A percentile compares a stretch with the other conserved stretches of the same genome.
These are phyloP conservation scores for Bullera alba DNA, from an alignment of 768 basidiomycete species.

Conservation along the genomic window DNA sequence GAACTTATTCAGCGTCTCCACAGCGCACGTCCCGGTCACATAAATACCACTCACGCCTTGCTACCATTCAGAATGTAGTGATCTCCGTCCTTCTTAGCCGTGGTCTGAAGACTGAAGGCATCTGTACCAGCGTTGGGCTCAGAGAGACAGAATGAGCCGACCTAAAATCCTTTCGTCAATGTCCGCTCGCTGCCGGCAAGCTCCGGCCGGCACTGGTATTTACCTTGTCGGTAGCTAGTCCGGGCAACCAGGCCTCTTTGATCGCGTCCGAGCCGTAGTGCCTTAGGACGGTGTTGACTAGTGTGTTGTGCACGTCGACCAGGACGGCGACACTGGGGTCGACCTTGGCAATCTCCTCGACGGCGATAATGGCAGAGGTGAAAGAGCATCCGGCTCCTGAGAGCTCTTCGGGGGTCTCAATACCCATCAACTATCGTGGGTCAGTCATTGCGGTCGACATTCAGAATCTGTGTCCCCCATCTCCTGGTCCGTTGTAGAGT, in stretches of 20 bases:
- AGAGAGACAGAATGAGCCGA: slow-evolving; percentile 91
- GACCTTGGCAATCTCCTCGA: slow-evolving; percentile 92
- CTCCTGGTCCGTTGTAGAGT: too few species aligned
- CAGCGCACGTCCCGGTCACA: too few species aligned
- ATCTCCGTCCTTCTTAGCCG: slow-evolving; percentile 68
- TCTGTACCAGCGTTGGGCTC: slow-evolving; percentile 91
- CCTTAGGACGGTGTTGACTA: slow-evolving; percentile 90
- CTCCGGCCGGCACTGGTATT: slow-evolving; percentile 9
- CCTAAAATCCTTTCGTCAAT: too few species aligned
- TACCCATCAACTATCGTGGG: slow-evolving; percentile 86
- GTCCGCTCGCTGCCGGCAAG: too few species aligned
- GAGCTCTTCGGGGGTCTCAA: slow-evolving; percentile 76
- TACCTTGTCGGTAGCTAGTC: slow-evolving; percentile 70
- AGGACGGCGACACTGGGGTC: slow-evolving; percentile 94
- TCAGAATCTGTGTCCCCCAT: too few species aligned
- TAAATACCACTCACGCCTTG: slow-evolving; percentile 59
- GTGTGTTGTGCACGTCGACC: slow-evolving; percentile 97
- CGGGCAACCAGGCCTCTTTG: slow-evolving; percentile 79
- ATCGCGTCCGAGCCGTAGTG: slow-evolving; percentile 77
- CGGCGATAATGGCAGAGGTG: slow-evolving; percentile 88
- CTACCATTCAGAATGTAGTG: slow-evolving; percentile 88
- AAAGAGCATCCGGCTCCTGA: slow-evolving; percentile 88
- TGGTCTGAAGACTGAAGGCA: slow-evolving; percentile 91
- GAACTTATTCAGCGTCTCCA: neutral
- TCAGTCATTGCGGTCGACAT: neutral